Conservation (phyloP, 371 early-diverging fungal species). For the Cokeromyces recurvatus region DNA sequence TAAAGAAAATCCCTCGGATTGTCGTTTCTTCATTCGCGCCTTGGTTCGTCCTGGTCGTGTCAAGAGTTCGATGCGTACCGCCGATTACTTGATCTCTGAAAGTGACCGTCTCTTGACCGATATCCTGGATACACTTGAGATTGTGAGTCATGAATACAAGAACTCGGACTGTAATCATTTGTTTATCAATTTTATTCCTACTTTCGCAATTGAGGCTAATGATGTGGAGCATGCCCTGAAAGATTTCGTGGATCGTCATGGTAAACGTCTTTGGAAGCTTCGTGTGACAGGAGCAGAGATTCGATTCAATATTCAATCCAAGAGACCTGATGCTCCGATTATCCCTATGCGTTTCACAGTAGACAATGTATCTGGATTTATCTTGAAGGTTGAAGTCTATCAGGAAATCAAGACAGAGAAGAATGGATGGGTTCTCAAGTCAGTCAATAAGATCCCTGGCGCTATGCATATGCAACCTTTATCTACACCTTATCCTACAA, state of each 20-base stretch:
- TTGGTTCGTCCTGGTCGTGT: conserved; percentile 90
- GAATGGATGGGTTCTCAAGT: conserved; percentile 73
- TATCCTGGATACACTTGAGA: conserved; percentile 91
- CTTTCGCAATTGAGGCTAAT: conserved; percentile 83
- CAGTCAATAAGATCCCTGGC: conserved; percentile 68
- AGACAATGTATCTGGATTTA: conserved; percentile 88
- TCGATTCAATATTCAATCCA: conserved; percentile 83
- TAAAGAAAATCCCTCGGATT: conserved; percentile 91
- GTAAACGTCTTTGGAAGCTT: conserved; percentile 91
- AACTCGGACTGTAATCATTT: conserved; percentile 98
- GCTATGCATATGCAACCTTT: conserved; percentile 83
- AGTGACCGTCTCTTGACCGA: conserved; percentile 89
- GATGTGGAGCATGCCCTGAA: conserved; percentile 82
- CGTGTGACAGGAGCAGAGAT: conserved; percentile 94
- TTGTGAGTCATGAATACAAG: conserved; percentile 82
- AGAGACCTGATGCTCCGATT: conserved; percentile 58
- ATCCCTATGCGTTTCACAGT: conserved; percentile 90
- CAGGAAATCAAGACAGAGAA: conserved; percentile 78
- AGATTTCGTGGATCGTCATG: conserved; percentile 91
- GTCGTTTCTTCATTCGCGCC: conserved; percentile 96
- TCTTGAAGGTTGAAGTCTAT: conserved; percentile 88
- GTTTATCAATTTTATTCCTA: conserved; percentile 96
- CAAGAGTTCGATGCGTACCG: conserved; percentile 75
- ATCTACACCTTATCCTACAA: conserved; percentile 83
- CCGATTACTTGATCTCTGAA: conserved; percentile 92